A percentile compares a stretch with the other conserved stretches of the same genome.
phyloP scores from a whole-genome alignment of 2,329 filamentous ascomycete genomes.

The Diaporthe sp. region DNA sequence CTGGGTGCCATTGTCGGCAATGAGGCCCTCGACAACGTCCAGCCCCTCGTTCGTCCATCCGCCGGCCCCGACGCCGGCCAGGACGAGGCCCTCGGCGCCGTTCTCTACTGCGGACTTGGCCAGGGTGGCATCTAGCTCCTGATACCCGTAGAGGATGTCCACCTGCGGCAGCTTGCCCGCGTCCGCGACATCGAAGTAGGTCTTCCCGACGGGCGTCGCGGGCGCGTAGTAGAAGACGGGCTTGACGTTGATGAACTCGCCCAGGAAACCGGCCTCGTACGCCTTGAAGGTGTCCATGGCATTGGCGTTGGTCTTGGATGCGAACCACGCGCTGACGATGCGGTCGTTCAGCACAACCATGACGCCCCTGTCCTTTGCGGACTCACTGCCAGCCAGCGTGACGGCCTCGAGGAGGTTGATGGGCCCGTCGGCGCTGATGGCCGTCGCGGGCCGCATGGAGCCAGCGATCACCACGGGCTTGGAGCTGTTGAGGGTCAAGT shows the following conservation, averaged over 20 bases:
- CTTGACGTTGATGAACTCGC: constrained; percentile 68
- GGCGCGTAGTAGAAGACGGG: constrained; percentile 72
- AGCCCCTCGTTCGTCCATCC: constrained; percentile 57
- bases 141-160: constrained; percentile 68
- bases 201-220: constrained; percentile 59
- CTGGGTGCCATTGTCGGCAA: constrained; percentile 59
- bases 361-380: constrained; percentile 63
- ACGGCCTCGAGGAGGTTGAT: constrained; percentile 73
- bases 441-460: constrained; percentile 73
- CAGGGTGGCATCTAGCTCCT: constrained; percentile 62
- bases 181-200: constrained; percentile 55
- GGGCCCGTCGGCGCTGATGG: constrained; percentile 72
- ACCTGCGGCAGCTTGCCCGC: constrained; percentile 61
- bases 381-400: constrained; percentile 62
- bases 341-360: constrained; percentile 74
- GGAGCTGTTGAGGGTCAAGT: constrained; percentile 66
- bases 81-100: constrained; percentile 67
- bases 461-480: constrained; percentile 73
- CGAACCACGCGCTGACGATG: constrained; percentile 69
- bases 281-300: constrained; percentile 72
- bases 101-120: constrained; percentile 60
- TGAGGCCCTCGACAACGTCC: constrained; percentile 56
- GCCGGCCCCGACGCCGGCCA: constrained; percentile 67
- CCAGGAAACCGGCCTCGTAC: constrained; percentile 68
- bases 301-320: constrained; percentile 73